A percentile compares a stretch with the other conserved stretches of the same genome.
phyloP scores from a whole-genome alignment of 805 yeast genomes.

The Hanseniaspora singularis region DNA sequence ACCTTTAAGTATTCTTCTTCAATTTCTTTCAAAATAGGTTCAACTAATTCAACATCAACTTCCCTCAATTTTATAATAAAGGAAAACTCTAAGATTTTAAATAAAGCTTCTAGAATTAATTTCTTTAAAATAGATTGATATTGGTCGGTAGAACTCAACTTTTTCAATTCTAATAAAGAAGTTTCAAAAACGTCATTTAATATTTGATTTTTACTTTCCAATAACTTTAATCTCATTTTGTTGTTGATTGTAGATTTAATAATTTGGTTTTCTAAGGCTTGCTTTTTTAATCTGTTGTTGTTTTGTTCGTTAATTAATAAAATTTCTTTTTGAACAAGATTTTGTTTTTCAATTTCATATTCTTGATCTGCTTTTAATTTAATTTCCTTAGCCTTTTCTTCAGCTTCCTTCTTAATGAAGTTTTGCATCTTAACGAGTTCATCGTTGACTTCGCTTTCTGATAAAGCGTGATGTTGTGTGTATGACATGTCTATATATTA shows the following conservation, averaged over 20 bases:
- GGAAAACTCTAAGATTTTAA: conserved; percentile 58
- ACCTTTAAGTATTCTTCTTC: conserved; percentile 50
- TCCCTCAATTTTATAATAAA: conserved; percentile 50
- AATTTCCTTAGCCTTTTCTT: conserved; percentile 95
- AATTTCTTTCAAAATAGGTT: conserved; percentile 38
- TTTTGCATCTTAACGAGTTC: conserved; percentile 97
- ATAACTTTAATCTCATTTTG: conserved; percentile 84
- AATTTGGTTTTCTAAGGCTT: conserved; percentile 86
- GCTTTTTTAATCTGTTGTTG: conserved; percentile 78
- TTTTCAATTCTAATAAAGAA: conserved; percentile 52
- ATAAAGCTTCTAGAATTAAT: conserved; percentile 65
- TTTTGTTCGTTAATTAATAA: conserved; percentile 73
- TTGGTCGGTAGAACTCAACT: conserved; percentile 38
- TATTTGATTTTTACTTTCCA: conserved; percentile 73
- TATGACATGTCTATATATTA: conserved; percentile 27
- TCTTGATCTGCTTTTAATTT: conserved; percentile 95
- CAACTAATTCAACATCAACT: conserved; percentile 32
- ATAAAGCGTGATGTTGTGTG: conserved; percentile 26
- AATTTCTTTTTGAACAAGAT: conserved; percentile 84
- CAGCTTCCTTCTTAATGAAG: conserved; percentile 97
- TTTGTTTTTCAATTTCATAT: conserved; percentile 93
- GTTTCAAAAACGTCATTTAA: conserved; percentile 61
- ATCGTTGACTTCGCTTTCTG: conserved; percentile 61
- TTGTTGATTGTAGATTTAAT: conserved; percentile 90
- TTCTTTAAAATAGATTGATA: conserved; percentile 48